Evolutionary conservation across 129 eudicot species (phyloP), one percentile per base, ranked within the genome.

Genomic region (Pseudognaphalium luteoalbum): DNA sequence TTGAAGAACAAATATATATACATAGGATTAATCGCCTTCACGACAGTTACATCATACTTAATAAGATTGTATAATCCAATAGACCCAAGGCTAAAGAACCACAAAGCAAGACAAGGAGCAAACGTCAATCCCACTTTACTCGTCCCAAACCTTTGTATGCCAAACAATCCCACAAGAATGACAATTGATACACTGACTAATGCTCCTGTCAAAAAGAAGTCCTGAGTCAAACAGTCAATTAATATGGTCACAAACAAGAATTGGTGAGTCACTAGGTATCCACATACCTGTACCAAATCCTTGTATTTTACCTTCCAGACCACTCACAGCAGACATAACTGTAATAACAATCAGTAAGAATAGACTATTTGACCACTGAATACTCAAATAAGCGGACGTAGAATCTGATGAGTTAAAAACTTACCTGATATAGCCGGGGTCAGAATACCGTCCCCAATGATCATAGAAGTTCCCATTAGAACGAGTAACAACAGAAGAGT

Each of bases 241-340:
- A 2, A 32, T n/a, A 59, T 41, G 35, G 12, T 66, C 70, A 41
- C 21, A 33, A 70, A 17, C 20, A 76, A 33, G 37, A 71, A 61
- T 42, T 8, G 17, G 22, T 28, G 35, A 33, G 28, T 57, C 41
- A 47, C n/a, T 71, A 39, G 67, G 28, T 15, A 70, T 9, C 9
- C 52, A 12, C 17, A 28, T 73, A 93, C 98, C 84, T 83, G 97
- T 86, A 71, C 88, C 91, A 59, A 94, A 91, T 82, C 98, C 98
- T 19, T 85, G 87, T 66, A 94, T 79, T 75, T 84, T 70, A 73
- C 96, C 98, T 79, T 88, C 86, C 76, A 93, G 86, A 76, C 98
- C 98, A 80, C 97, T 93, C 86, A 93, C 98, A 34, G 98, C 96
- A 71, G 97, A 93, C 96, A 93, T 88, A 33, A 90, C 98, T 91